These are phyloP conservation scores for Macrophomina phaseolina DNA, from an alignment of 2,329 filamentous ascomycete species.

Conservation along the genomic window DNA sequence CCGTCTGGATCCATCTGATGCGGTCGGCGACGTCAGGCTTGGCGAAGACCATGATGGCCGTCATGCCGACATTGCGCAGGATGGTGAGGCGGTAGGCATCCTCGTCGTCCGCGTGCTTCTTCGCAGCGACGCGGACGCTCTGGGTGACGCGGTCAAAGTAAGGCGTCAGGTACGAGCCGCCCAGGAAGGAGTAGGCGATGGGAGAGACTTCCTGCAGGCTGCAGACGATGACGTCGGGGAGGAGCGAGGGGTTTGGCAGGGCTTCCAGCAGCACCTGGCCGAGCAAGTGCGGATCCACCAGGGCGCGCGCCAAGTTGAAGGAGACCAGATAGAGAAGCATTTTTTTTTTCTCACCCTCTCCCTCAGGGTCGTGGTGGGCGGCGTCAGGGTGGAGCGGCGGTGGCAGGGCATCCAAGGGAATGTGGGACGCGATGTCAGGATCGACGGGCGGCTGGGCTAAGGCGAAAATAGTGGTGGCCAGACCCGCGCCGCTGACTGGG, in stretches of 20 bases:
- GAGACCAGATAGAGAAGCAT: constrained; percentile 72
- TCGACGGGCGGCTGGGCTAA: not conserved
- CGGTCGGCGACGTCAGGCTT: constrained; percentile 63
- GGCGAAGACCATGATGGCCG: constrained; percentile 84
- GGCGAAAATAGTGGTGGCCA: not conserved
- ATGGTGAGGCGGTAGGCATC: constrained; percentile 72
- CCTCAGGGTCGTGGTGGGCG: constrained; percentile 28
- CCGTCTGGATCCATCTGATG: constrained; percentile 72
- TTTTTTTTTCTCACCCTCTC: not conserved
- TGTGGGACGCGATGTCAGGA: constrained; percentile 21
- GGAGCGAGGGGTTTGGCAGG: constrained; percentile 49
- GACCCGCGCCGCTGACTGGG: not conserved
- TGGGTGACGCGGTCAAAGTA: constrained; percentile 76
- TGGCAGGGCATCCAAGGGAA: constrained; percentile 1
- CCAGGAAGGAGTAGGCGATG: constrained; percentile 82
- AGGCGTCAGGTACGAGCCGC: constrained; percentile 75
- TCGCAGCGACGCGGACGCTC: constrained; percentile 73
- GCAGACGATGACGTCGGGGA: constrained; percentile 71
- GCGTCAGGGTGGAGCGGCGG: constrained; percentile 57
- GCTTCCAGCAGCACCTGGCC: constrained; percentile 42
- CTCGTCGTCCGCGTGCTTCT: constrained; percentile 47
- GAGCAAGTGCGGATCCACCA: constrained; percentile 75
- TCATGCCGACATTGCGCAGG: constrained; percentile 83
- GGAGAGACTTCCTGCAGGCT: constrained; percentile 89
- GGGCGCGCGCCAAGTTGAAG: constrained; percentile 82